phyloP scores from a whole-genome alignment of 2,329 filamentous ascomycete species.

The Juglanconis juglandina region DNA sequence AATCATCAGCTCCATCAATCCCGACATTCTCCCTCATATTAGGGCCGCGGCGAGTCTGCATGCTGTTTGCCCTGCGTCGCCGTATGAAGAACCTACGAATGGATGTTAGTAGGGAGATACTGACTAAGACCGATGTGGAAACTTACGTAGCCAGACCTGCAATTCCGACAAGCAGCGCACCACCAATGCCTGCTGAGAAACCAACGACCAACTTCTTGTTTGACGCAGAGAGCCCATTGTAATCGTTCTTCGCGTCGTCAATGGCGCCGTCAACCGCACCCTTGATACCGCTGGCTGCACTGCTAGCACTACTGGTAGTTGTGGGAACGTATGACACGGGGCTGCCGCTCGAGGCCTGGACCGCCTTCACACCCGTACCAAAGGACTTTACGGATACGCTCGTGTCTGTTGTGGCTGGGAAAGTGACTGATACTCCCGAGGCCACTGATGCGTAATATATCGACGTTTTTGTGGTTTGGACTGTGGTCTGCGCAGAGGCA shows the following conservation, averaged over 20 bases:
- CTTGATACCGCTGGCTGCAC: background rate
- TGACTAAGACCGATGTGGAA: background rate
- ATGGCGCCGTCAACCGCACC: background rate
- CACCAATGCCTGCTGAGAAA: conserved; percentile 13
- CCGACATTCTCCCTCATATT: background rate
- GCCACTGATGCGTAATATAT: conserved; percentile 40
- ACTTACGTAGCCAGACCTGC: conserved; percentile 3
- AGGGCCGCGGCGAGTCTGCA: background rate
- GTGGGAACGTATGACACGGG: conserved; percentile 10
- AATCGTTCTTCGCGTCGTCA: background rate
- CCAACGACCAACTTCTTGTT: conserved; percentile 17
- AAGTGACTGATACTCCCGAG: conserved; percentile 35
- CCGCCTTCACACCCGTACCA: conserved; percentile 33
- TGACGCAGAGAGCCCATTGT: conserved; percentile 3
- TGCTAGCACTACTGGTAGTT: background rate
- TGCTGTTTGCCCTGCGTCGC: background rate
- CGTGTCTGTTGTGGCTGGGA: conserved; percentile 33
- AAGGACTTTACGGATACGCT: conserved; percentile 39
- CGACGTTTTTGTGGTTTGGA: conserved; percentile 33
- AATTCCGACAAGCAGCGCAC: background rate
- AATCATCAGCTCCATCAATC: background rate
- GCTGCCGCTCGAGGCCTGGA: conserved; percentile 12
- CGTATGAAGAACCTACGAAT: background rate
- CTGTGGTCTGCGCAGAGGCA: conserved; percentile 43
- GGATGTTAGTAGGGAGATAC: background rate